Percentiles rank a stretch among this genome's conserved stretches.
Conservation (phyloP, 441 rosid species). For the Croton laevigatus region DNA sequence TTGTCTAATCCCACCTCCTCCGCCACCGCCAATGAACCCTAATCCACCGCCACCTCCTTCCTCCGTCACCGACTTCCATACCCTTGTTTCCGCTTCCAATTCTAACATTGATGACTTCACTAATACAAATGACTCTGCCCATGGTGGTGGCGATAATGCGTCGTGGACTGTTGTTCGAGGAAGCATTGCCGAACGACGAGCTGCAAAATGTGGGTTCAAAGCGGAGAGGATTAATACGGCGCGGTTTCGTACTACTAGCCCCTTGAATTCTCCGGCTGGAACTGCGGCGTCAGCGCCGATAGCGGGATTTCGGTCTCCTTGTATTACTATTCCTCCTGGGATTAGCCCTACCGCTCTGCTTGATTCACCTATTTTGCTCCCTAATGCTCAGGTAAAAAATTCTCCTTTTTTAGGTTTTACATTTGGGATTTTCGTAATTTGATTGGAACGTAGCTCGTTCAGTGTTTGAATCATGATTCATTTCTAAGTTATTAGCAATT, state of each 20-base stretch:
- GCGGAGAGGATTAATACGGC: constrained; percentile 41
- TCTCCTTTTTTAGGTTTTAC: not conserved
- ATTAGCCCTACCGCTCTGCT: constrained; percentile 62
- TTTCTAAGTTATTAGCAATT: not conserved
- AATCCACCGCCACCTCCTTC: not conserved
- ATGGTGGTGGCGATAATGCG: not conserved
- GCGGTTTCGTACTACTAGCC: constrained; percentile 29
- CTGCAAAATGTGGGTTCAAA: constrained; percentile 55
- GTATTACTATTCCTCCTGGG: constrained; percentile 51
- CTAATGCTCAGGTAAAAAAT: constrained; percentile 45
- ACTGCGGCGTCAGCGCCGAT: not conserved
- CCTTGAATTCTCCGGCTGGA: constrained; percentile 21
- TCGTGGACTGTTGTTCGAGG: constrained; percentile 11
- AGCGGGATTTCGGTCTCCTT: constrained; percentile 22
- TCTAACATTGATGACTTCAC: not conserved
- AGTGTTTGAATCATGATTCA: not conserved
- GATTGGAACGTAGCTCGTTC: not conserved
- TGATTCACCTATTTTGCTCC: constrained; percentile 54
- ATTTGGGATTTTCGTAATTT: not conserved
- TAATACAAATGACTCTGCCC: not conserved
- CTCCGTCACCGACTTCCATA: not conserved
- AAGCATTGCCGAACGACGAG: constrained; percentile 65
- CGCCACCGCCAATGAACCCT: constrained; percentile 12
- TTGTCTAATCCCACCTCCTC: not conserved
- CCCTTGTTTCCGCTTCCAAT: not conserved